Evolutionary conservation across 1,139 yeast species (phyloP).

Genomic region (Scheffersomyces quercinus): DNA sequence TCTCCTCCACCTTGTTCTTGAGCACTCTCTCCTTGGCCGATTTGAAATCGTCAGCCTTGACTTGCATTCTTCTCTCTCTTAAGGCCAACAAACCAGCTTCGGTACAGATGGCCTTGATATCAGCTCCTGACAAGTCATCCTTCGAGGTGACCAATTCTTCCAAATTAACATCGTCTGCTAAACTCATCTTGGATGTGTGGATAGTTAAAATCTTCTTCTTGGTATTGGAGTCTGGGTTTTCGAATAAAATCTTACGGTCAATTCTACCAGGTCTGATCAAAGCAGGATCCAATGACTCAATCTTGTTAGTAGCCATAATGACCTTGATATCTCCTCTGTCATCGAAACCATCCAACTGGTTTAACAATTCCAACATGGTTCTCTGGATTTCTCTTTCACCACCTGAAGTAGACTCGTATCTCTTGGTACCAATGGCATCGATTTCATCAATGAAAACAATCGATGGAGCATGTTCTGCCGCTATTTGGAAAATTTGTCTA

Average conservation of each 20-base stretch:
- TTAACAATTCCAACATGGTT: constrained; percentile 95
- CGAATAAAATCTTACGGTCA: constrained; percentile 94
- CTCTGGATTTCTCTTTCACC: constrained; percentile 98
- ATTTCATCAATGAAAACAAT: constrained; percentile 98
- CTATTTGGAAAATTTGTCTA: constrained; percentile 94
- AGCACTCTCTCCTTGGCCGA: constrained; percentile 95
- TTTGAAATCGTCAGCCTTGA: constrained; percentile 90
- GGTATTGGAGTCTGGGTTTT: constrained; percentile 91
- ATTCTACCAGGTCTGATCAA: constrained; percentile 98
- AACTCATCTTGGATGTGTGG: constrained; percentile 93
- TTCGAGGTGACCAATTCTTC: constrained; percentile 89
- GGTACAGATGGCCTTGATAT: constrained; percentile 96
- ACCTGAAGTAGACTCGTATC: constrained; percentile 94
- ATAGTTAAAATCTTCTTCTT: constrained; percentile 91
- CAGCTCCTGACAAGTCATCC: constrained; percentile 97
- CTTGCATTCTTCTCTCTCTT: constrained; percentile 98
- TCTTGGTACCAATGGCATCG: constrained; percentile 97
- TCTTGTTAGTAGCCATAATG: constrained; percentile 97
- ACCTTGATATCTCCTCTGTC: constrained; percentile 98
- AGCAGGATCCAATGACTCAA: constrained; percentile 95
- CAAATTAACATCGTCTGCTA: constrained; percentile 82
- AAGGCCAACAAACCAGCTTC: constrained; percentile 96
- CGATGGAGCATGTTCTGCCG: constrained; percentile 96
- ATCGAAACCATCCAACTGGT: constrained; percentile 97
- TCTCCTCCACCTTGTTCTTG: constrained; percentile 97